Evolutionary conservation across 768 basidiomycete species (phyloP).

Genomic region (Melanogaster broomeanus): DNA sequence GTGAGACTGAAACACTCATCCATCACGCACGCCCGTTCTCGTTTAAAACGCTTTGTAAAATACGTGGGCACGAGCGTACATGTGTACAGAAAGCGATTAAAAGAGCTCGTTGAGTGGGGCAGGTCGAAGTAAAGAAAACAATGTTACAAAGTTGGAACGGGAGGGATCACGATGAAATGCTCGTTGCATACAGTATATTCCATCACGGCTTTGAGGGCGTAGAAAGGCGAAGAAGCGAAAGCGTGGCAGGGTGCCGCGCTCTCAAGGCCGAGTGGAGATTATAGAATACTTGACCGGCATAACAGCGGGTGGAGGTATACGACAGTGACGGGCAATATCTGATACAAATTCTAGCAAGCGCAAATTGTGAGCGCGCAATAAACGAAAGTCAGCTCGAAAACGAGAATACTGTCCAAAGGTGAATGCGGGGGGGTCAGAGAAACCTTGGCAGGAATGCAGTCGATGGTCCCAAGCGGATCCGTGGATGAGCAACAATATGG

Average conservation of each 20-base stretch:
- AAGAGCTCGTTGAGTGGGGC: slow-evolving; percentile 5
- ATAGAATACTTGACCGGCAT: slow-evolving; percentile 17
- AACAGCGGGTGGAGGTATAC: slow-evolving; percentile 21
- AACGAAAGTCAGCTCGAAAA: slow-evolving; percentile 11
- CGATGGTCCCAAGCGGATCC: background rate
- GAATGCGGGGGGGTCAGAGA: background rate
- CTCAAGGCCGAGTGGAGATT: slow-evolving; percentile 24
- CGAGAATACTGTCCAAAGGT: slow-evolving; percentile 1
- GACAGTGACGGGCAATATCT: slow-evolving; percentile 11
- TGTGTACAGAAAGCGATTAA: slow-evolving; percentile 20
- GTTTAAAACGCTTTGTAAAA: slow-evolving; percentile 12
- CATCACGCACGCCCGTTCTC: background rate
- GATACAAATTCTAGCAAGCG: slow-evolving; percentile 28
- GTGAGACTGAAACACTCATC: background rate
- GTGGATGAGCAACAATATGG: background rate
- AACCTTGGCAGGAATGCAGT: background rate
- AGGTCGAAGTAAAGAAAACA: background rate
- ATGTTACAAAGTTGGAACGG: background rate
- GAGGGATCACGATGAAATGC: too few relatives aligned
- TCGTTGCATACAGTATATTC: slow-evolving; percentile 4
- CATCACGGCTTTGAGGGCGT: slow-evolving; percentile 3
- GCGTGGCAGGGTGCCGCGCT: slow-evolving; percentile 6
- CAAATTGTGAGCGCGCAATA: slow-evolving; percentile 4
- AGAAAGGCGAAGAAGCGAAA: slow-evolving; percentile 12
- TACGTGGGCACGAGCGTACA: slow-evolving; percentile 13